phyloP scores from a whole-genome alignment of 2,329 filamentous ascomycete species.

The Cercospora sojina region DNA sequence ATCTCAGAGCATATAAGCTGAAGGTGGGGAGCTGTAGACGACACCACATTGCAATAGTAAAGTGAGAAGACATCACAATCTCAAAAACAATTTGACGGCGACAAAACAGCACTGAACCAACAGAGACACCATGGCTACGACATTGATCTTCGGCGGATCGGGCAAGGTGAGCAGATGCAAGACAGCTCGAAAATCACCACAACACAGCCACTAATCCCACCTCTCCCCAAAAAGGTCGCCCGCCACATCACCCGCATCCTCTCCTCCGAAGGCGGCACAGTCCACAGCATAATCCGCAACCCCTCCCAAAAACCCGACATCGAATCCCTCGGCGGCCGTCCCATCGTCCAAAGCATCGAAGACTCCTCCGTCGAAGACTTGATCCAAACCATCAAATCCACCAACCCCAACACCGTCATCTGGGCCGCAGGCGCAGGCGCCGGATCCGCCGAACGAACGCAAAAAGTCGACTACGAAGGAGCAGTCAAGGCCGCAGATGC shows the following conservation, averaged over 20 bases:
- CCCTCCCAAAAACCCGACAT: constrained; percentile 39
- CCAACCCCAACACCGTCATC: constrained; percentile 38
- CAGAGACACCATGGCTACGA: constrained; percentile 28
- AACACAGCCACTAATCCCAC: constrained; percentile 36
- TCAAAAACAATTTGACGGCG: not conserved
- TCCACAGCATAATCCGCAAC: constrained; percentile 38
- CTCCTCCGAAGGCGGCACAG: constrained; percentile 30
- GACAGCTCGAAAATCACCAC: constrained; percentile 13
- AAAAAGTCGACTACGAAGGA: constrained; percentile 62
- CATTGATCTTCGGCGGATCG: constrained; percentile 40
- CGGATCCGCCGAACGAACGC: constrained; percentile 54
- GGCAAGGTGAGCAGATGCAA: constrained; percentile 34
- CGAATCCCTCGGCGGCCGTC: constrained; percentile 43
- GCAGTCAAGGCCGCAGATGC: constrained; percentile 63
- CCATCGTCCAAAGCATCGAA: constrained; percentile 48
- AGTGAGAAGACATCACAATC: not conserved
- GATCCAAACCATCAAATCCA: constrained; percentile 39
- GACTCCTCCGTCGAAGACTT: constrained; percentile 42
- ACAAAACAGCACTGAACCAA: not conserved
- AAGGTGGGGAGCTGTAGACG: not conserved
- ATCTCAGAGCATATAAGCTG: not conserved
- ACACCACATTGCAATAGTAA: not conserved
- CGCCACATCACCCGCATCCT: constrained; percentile 38
- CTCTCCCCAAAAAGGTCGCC: constrained; percentile 40
- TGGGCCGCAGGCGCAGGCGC: constrained; percentile 38